Conservation (phyloP, 2,329 filamentous ascomycete genomes). For the Cadophora malorum region DNA sequence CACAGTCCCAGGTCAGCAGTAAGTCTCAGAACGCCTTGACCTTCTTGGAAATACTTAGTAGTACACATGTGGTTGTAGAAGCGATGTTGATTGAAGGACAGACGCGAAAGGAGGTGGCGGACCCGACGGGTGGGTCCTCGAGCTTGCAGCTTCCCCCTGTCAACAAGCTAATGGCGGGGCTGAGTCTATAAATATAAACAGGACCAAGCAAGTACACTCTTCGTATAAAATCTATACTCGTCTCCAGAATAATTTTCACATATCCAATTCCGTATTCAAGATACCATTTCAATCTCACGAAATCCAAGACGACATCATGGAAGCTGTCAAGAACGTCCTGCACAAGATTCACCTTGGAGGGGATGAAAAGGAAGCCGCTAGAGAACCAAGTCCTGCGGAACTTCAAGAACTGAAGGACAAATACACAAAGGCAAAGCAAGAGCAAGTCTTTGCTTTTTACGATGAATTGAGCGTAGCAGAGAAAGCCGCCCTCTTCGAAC, state of each 20-base stretch:
- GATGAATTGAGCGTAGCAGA: slow-evolving; percentile 77
- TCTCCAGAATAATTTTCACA: slow-evolving; percentile 9
- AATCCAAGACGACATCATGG: slow-evolving; percentile 37
- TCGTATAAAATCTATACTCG: slow-evolving; percentile 19
- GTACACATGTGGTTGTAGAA: slow-evolving; percentile 12
- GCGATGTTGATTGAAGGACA: not conserved
- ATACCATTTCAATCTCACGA: not conserved
- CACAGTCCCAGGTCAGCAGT: not conserved
- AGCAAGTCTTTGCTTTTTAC: slow-evolving; percentile 87
- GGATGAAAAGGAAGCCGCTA: slow-evolving; percentile 36
- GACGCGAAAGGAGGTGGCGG: slow-evolving; percentile 28
- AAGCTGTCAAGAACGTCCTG: slow-evolving; percentile 53
- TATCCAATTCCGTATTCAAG: not conserved
- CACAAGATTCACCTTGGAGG: slow-evolving; percentile 52
- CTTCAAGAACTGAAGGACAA: slow-evolving; percentile 66
- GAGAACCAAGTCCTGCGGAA: slow-evolving; percentile 48
- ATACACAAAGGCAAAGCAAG: slow-evolving; percentile 77
- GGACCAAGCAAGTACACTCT: slow-evolving; percentile 11
- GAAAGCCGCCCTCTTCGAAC: slow-evolving; percentile 79
- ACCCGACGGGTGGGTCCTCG: not conserved
- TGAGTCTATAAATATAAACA: slow-evolving; percentile 25
- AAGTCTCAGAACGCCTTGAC: not conserved
- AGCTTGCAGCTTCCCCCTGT: slow-evolving; percentile 17
- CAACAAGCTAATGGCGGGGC: slow-evolving; percentile 36
- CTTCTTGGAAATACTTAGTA: not conserved